These are phyloP conservation scores for Myxozyma vanderwaltii DNA, from an alignment of 805 yeast species.

Conservation along the genomic window DNA sequence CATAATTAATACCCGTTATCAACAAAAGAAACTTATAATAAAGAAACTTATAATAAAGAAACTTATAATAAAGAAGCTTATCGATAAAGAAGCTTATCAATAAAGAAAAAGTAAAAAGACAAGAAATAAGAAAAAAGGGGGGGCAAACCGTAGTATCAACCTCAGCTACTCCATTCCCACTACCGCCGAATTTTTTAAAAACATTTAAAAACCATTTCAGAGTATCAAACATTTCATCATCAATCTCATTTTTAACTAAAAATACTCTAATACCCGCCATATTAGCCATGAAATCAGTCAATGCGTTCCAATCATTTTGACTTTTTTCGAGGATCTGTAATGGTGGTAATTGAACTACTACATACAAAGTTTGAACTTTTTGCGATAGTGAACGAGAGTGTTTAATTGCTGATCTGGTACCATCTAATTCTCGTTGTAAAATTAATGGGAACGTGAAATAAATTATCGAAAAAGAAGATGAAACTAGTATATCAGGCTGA, in stretches of 20 bases:
- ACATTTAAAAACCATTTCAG: conserved; percentile 4
- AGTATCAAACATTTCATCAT: neutral
- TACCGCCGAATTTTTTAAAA: conserved; percentile 10
- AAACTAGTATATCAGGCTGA: conserved; percentile 18
- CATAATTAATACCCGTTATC: neutral
- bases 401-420: conserved; percentile 2
- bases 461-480: conserved; percentile 3
- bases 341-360: conserved; percentile 1
- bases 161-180: conserved; percentile 22
- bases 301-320: conserved; percentile 12
- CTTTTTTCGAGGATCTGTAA: neutral
- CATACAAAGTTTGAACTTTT: conserved; percentile 1
- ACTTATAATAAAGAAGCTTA: no score
- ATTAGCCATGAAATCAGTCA: conserved; percentile 13
- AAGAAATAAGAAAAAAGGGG: neutral
- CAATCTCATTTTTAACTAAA: neutral
- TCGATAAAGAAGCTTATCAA: no score
- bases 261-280: conserved; percentile 1
- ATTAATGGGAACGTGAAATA: conserved; percentile 9
- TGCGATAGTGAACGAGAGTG: neutral
- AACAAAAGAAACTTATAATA: neutral
- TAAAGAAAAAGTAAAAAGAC: no score
- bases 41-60: neutral
- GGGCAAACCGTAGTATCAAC: conserved; percentile 26
- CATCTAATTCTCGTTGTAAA: conserved; percentile 14